Base-by-base conservation (phyloP, 1,139 yeast species). In the Sugiyamaella novakii region DNA sequence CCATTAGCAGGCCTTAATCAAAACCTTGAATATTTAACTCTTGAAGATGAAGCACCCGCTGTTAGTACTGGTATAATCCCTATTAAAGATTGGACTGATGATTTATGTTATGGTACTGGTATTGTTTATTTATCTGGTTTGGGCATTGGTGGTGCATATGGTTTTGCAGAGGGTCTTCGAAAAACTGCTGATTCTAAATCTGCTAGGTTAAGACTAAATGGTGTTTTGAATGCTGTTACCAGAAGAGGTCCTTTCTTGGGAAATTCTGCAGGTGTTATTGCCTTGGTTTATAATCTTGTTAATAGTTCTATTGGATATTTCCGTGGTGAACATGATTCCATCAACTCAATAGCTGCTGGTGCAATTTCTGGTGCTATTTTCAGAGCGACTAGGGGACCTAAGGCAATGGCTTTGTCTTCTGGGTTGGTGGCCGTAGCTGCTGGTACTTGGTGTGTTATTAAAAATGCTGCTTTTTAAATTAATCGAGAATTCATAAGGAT, bases 101-200 rank as follows among this genome's bases (percentile, higher is more conserved):
- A 92, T 70, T 77, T 92, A 58, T 89, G 97, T 78, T 92, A 94
- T 71, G 98, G 98, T 60, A 87, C 98, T 10, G 98, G 98, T 68
- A 83, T 96, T 10, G 91, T 89, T 43, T 92, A 92, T 68, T 76
- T 92, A 60, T 62, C 85, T 39, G 95, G 92, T 47, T 70, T 86
- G 52, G 91, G 92, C 39, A 55, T 79, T 47, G 98, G 98, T 69
- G 98, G 98, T 54, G 73, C 83, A 12, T 85, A 83, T 64, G 98
- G 98, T 53, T 72, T 89, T 54, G 80, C 81, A 56, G 97, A 91
- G 70, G 98, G 98, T 54, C 64, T 92, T 52, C 76, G 77, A 53
- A 81, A 81, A 66, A 76, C 94, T 49, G 92, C 95, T 19, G 77
- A 81, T 39, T 76, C 80, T 53, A 82, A 91, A 25, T 81, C 95